Evolutionary conservation across 2,329 filamentous ascomycete species (phyloP), one percentile per base, ranked within the genome.

Genomic region (Aspergillus pseudoglaucus): DNA sequence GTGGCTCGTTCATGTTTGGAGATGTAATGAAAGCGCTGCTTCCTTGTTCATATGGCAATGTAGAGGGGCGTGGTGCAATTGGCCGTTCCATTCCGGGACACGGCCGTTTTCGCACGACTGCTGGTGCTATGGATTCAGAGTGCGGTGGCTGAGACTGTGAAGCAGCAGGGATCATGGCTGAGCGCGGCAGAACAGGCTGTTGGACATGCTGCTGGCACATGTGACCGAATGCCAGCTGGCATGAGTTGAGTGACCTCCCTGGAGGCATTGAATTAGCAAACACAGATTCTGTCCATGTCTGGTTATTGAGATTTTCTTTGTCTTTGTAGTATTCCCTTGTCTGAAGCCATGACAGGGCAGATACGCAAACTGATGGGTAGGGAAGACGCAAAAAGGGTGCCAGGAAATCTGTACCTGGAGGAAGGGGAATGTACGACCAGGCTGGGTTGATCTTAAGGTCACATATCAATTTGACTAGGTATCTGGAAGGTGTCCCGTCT

Each of bases 341-440:
- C 5, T 35, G 14, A 15, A 17, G 15, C 6, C 6, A 35, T n/a
- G 14, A 17, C n/a, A 35, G n/a, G 33, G 14, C 6, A 35, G 33
- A n/a, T 35, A n/a, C 14, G 33, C 12, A 10, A 8, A 18, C 17
- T 39, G 37, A 20, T 14, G 10, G 37, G 37, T 18, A 18, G 22
- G 20, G 22, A n/a, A 14, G 22, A 33, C 40, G n/a, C 7, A 15
- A 17, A 8, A 39, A 35, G 17, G 35, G 38, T 42, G 47, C 48
- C 41, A 47, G 51, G 30, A 41, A 33, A 49, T 53, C 42, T 53
- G 55, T 71, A 72, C 69, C 69, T 67, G 64, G 58, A 51, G 69
- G 69, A 46, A 72, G 62, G 33, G 67, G 69, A 45, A 72, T 72
- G 57, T 72, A 64, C 43, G 57, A 55, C 68, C 67, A 72, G 47